Evolutionary conservation across 352 stramenopile species (phyloP), one percentile per base, ranked within the genome.

Genomic region (Phytophthora citrophthora): DNA sequence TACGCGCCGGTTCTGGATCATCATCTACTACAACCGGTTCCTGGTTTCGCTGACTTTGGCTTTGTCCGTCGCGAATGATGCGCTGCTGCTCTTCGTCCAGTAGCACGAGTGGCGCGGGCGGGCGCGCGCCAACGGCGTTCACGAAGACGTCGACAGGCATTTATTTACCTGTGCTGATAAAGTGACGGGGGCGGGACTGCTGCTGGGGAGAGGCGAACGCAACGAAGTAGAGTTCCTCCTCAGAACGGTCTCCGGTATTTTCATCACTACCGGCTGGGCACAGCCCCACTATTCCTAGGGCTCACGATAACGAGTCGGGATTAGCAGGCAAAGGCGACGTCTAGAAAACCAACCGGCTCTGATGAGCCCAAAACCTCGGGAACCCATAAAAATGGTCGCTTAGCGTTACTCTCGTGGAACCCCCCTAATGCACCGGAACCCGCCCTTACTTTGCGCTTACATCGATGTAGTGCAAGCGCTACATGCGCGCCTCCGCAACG

Each of bases 41-140:
- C 23, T 51, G 31, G 7, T 12, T 41, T 44, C 16, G 49, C 29
- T 23, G 49, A 7, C 11, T 32, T 44, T 47, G 32, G 23, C 40
- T 26, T 44, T 47, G 32, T 16, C 47, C 45, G 44, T 61, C 61
- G 40, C 65, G 72, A n/a, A 90, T 60, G 54, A 60, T 52, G 20
- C 68, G 78, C 70, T 86, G 75, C 73, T 88, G 75, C 24, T 90
- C 70, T 16, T 89, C 77, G 29, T 90, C 77, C 18, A 89, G 68
- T 11, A 89, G 51, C 20, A 88, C 44, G 56, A 90, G 52, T 15
- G 67, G 27, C 16, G 53, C 34, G 6, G 44, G 44, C 6, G 57
- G 58, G 0, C 55, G 62, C 23, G 38, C 27, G 24, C 51, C 48
- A 5, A 64, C n/a, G 10, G 61, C 34, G 39, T 68, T 69, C 23